Conservation (phyloP, 2,329 filamentous ascomycete genomes). For the Drechslerella coelobrocha region DNA sequence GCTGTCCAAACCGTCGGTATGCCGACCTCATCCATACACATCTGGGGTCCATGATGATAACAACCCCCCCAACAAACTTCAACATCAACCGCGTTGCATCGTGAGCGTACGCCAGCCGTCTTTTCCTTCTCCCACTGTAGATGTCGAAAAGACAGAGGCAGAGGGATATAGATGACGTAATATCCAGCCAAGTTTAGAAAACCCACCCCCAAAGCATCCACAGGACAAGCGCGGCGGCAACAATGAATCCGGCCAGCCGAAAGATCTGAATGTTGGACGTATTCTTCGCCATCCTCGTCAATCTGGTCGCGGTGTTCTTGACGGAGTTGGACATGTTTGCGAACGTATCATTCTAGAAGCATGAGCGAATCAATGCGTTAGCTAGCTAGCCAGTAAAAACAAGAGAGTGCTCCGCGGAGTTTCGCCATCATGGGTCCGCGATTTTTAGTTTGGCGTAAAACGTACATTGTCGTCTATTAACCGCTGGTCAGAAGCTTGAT, state of each 20-base stretch:
- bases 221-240: conserved; percentile 73
- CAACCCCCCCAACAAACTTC: no score
- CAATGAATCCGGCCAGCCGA: conserved; percentile 83
- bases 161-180: no score
- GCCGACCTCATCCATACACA: conserved; percentile 6
- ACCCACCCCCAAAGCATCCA: conserved; percentile 75
- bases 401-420: neutral
- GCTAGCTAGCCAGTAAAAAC: no score
- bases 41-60: no score
- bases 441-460: conserved; percentile 48
- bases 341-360: conserved; percentile 79
- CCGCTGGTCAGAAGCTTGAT: conserved; percentile 86
- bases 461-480: conserved; percentile 85
- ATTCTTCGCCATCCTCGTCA: conserved; percentile 87
- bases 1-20: neutral
- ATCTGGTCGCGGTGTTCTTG: conserved; percentile 79
- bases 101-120: no score
- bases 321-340: conserved; percentile 82
- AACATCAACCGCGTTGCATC: no score
- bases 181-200: no score
- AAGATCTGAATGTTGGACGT: conserved; percentile 91
- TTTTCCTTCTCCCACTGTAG: no score
- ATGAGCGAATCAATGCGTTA: conserved; percentile 4
- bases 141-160: no score
- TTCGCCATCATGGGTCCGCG: neutral